A percentile compares a stretch with the other conserved stretches of the same genome.
phyloP scores from a whole-genome alignment of 2,329 filamentous ascomycete genomes.

The Decorospora gaudefroyi region DNA sequence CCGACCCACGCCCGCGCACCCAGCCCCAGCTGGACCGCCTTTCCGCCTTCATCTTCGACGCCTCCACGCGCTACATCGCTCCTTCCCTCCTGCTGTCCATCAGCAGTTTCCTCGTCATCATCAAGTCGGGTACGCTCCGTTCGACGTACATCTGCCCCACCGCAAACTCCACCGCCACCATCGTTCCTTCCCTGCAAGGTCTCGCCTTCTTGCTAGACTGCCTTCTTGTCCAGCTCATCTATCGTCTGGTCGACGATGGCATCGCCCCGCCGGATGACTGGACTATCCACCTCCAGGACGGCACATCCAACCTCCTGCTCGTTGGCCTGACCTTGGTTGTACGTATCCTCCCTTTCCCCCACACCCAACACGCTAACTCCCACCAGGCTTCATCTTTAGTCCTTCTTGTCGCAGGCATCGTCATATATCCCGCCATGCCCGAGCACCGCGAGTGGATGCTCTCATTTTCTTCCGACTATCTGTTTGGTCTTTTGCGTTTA shows the following conservation, averaged over 20 bases:
- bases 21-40: conserved; percentile 32
- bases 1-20: conserved; percentile 28
- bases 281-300: conserved; percentile 33
- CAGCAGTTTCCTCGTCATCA: conserved; percentile 37
- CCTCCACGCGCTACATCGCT: conserved; percentile 41
- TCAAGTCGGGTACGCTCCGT: conserved; percentile 35
- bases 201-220: conserved; percentile 39
- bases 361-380: conserved; percentile 20
- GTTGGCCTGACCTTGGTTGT: conserved; percentile 41
- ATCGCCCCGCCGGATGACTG: conserved; percentile 30
- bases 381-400: conserved; percentile 37
- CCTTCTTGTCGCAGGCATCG: conserved; percentile 36
- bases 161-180: conserved; percentile 28
- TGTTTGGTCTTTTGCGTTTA: conserved; percentile 42
- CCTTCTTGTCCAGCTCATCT: conserved; percentile 29
- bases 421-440: conserved; percentile 38
- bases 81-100: conserved; percentile 38
- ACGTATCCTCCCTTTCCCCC: conserved; percentile 4
- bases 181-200: conserved; percentile 40
- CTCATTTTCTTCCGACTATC: conserved; percentile 38
- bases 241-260: conserved; percentile 37
- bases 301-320: conserved; percentile 33
- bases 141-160: conserved; percentile 44
- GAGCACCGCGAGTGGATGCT: conserved; percentile 46
- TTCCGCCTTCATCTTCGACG: conserved; percentile 33